Evolutionary conservation across 305 asterid species (phyloP), one percentile per base, ranked within the genome.

Genomic region (Solanum aculeatissimum): DNA sequence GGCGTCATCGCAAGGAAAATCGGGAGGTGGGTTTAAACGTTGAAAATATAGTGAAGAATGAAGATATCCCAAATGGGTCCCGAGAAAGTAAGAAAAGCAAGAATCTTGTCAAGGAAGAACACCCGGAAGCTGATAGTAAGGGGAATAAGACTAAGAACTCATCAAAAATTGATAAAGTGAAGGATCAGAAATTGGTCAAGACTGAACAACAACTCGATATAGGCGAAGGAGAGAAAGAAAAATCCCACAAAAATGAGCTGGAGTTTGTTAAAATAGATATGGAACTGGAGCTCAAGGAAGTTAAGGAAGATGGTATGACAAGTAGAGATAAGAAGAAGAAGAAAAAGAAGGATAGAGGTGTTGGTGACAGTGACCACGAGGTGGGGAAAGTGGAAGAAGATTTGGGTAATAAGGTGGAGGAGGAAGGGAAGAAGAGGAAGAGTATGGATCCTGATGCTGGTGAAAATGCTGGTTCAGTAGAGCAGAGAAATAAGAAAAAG

Each of bases 401-500:
- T 32, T 82, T 68, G 47, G 51, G n/a, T 11, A 23, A 10, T 12
- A 72, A 71, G 25, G 23, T 0, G 42, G 38, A 6, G 11, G 49
- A 18, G 68, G 83, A 62, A 45, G 71, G 29, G 87, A 83, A 70
- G 85, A 82, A 65, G 83, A 82, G 80, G 86, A 87, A 89, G 62
- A 83, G 49, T 47, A 70, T 40, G 42, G 80, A 77, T 27, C 49
- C 21, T 68, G 85, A 81, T 7, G 89, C 32, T 45, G 88, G 55
- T 62, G 87, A 74, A 27, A 35, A 54, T 43, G 40, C 38, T 16
- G 81, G 84, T 25, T 83, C 29, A 19, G 47, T 57, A 5, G 84
- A 74, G 82, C 80, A 86, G 82, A 81, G n/a, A 60, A 72, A 84
- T 35, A 80, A 86, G 72, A 88, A 80, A 83, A 88, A 83, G 89